Evolutionary conservation across 2,329 filamentous ascomycete species (phyloP).

Genomic region (Paracoccidioides brasiliensis): DNA sequence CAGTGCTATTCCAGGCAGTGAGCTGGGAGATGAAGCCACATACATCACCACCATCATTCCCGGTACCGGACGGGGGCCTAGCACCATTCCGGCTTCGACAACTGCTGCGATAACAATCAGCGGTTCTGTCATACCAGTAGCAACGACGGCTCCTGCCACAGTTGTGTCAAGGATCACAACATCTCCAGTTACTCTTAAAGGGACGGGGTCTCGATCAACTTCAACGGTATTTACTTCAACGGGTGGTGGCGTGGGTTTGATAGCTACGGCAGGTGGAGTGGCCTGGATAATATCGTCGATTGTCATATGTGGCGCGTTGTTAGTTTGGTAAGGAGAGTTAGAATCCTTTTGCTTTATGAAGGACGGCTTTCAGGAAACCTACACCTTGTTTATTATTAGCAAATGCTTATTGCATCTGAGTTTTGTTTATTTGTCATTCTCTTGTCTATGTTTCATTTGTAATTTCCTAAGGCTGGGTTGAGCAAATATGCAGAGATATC

Average conservation of each 20-base stretch:
- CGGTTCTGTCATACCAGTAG: constrained; percentile 5
- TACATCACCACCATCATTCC: background rate
- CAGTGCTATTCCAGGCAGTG: constrained; percentile 33
- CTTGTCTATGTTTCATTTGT: too few relatives aligned
- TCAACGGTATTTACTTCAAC: background rate
- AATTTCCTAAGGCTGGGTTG: too few relatives aligned
- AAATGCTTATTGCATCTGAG: too few relatives aligned
- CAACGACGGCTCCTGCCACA: constrained; percentile 2
- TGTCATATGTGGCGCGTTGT: background rate
- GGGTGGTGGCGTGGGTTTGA: background rate
- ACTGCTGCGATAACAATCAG: background rate
- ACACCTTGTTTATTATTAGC: too few relatives aligned
- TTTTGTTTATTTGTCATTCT: too few relatives aligned
- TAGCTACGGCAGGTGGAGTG: background rate
- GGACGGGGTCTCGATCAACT: background rate
- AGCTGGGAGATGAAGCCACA: constrained; percentile 22
- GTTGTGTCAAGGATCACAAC: background rate
- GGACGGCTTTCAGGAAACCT: too few relatives aligned
- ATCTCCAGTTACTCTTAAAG: background rate
- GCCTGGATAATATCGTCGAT: background rate
- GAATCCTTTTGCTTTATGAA: too few relatives aligned
- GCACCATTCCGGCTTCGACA: constrained; percentile 2
- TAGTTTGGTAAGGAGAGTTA: too few relatives aligned
- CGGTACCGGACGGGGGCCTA: background rate
- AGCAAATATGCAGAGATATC: too few relatives aligned